Conservation (phyloP, 106 monocot species). For the Platanthera guangdongensis region DNA sequence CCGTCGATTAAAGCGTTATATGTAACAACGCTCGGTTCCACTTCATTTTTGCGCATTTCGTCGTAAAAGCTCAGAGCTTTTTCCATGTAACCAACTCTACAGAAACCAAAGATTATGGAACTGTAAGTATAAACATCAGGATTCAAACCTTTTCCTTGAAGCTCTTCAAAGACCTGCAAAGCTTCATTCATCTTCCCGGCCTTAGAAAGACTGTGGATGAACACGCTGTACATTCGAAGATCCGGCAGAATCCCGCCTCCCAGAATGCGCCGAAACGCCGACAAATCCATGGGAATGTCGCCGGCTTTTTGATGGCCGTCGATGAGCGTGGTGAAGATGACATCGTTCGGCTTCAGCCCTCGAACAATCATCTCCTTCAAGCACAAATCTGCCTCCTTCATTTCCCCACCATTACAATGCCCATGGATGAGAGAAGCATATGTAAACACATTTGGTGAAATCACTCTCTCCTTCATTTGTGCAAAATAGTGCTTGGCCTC, state of each 20-base stretch:
- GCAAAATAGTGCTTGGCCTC: constrained; percentile 41
- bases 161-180: constrained; percentile 41
- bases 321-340: constrained; percentile 61
- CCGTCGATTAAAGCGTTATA: constrained; percentile 76
- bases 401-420: constrained; percentile 44
- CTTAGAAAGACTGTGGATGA: constrained; percentile 60
- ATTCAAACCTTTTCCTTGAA: constrained; percentile 45
- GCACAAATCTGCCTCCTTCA: constrained; percentile 45
- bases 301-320: constrained; percentile 55
- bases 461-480: constrained; percentile 41
- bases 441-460: constrained; percentile 60
- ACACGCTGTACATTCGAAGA: constrained; percentile 51
- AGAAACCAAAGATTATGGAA: constrained; percentile 59
- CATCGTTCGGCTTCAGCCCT: constrained; percentile 50
- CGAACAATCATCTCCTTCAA: constrained; percentile 50
- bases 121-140: constrained; percentile 63
- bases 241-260: constrained; percentile 48
- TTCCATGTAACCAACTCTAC: constrained; percentile 37
- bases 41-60: constrained; percentile 48
- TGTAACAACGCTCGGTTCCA: constrained; percentile 61
- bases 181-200: constrained; percentile 56
- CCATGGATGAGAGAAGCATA: constrained; percentile 60
- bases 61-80: constrained; percentile 45
- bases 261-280: constrained; percentile 34
- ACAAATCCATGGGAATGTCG: constrained; percentile 39